These are phyloP conservation scores for Microbotryum violaceum DNA, from an alignment of 1,284 basidiomycete species.

Conservation along the genomic window DNA sequence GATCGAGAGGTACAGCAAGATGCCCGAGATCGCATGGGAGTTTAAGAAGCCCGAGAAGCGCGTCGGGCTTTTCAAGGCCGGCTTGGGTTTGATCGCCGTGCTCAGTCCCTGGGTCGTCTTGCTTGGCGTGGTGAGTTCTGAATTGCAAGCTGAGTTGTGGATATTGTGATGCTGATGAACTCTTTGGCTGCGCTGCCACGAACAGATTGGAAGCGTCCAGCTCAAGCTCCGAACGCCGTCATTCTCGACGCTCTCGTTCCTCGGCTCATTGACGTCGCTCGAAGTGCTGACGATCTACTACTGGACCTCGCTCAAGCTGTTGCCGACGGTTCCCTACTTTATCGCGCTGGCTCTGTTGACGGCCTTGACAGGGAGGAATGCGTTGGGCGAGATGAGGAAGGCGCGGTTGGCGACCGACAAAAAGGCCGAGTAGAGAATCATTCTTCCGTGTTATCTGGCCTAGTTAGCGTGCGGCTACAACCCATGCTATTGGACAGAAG, in stretches of 20 bases:
- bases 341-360: background rate
- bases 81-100: slow-evolving; percentile 14
- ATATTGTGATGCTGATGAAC: too few relatives aligned
- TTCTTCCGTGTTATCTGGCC: too few relatives aligned
- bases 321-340: slow-evolving; percentile 20
- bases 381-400: slow-evolving; percentile 14
- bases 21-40: slow-evolving; percentile 19
- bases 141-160: too few relatives aligned
- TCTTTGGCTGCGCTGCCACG: too few relatives aligned
- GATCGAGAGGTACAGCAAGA: slow-evolving; percentile 8
- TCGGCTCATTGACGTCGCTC: slow-evolving; percentile 13
- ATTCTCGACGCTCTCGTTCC: slow-evolving; percentile 6
- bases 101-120: slow-evolving; percentile 19
- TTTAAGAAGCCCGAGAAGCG: slow-evolving; percentile 15
- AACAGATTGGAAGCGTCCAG: background rate
- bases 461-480: too few relatives aligned
- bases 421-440: background rate
- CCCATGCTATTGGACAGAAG: too few relatives aligned
- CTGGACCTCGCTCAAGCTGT: slow-evolving; percentile 20
- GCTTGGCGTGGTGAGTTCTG: slow-evolving; percentile 10
- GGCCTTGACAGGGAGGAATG: slow-evolving; percentile 9
- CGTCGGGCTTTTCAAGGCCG: slow-evolving; percentile 3
- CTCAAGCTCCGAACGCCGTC: slow-evolving; percentile 11
- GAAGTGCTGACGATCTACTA: slow-evolving; percentile 15
- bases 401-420: slow-evolving; percentile 3